These are phyloP conservation scores for Phytophthora sp. DNA, from an alignment of 352 stramenopile genomes.

Conservation along the genomic window DNA sequence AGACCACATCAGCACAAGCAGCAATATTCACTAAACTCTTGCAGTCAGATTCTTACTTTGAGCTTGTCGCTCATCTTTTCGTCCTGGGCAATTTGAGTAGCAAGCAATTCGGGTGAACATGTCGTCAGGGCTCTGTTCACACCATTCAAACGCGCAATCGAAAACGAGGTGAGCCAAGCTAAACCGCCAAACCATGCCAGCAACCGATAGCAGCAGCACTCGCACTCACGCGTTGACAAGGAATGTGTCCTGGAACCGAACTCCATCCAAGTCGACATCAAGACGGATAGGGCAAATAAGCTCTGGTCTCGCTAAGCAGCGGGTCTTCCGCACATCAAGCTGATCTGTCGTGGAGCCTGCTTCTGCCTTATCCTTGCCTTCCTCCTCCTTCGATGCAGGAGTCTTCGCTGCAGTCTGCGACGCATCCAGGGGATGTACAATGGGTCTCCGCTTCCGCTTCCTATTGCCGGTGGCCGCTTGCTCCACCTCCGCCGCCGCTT, in stretches of 20 bases:
- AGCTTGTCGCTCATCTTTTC: conserved; percentile 60
- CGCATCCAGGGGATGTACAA: conserved; percentile 47
- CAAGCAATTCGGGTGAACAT: conserved; percentile 59
- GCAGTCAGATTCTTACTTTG: conserved; percentile 30
- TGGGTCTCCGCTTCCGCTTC: conserved; percentile 69
- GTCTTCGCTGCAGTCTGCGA: conserved; percentile 1
- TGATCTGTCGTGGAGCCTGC: conserved; percentile 16
- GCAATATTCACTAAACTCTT: too few relatives aligned
- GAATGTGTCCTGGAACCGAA: conserved; percentile 81
- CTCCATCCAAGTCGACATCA: conserved; percentile 76
- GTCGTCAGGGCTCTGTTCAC: conserved; percentile 27
- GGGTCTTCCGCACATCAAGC: conserved; percentile 21
- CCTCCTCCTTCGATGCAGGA: background rate
- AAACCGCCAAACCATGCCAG: background rate
- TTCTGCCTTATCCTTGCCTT: conserved; percentile 1
- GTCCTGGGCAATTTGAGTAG: conserved; percentile 62
- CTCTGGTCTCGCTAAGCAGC: conserved; percentile 33
- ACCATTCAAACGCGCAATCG: background rate
- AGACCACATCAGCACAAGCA: background rate
- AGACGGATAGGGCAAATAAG: conserved; percentile 77
- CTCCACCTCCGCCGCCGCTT: conserved; percentile 15
- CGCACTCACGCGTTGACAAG: conserved; percentile 63
- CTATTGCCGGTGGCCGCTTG: conserved; percentile 25
- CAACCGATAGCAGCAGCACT: background rate
- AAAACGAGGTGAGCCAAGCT: conserved; percentile 1